Conservation (phyloP, 768 basidiomycete species). For the Leccinellum albellum region DNA sequence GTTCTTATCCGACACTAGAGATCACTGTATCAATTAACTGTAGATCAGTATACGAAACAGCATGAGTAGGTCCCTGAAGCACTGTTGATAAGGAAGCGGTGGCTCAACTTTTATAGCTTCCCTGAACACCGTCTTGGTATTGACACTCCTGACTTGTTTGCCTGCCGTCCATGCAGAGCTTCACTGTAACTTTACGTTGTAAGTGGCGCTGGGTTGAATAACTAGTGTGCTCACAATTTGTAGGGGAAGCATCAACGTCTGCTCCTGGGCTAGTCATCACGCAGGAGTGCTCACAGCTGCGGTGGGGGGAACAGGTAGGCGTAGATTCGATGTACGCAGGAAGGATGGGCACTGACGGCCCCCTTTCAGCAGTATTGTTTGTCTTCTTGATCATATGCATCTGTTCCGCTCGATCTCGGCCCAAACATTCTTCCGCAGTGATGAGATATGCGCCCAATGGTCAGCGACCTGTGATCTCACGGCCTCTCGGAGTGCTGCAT, state of each 20-base stretch:
- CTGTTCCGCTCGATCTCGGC: background rate
- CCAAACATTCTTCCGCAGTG: background rate
- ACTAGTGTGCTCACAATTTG: background rate
- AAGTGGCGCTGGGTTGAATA: background rate
- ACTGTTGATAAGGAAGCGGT: background rate
- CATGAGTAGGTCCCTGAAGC: conserved; percentile 11
- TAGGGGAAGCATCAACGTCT: conserved; percentile 7
- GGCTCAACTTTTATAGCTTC: conserved; percentile 3
- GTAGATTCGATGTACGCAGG: background rate
- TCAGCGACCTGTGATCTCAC: background rate
- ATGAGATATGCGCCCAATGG: background rate
- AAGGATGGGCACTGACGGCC: background rate
- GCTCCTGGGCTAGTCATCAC: conserved; percentile 3
- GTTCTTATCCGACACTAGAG: background rate
- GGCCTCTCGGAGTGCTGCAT: background rate
- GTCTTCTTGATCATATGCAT: background rate
- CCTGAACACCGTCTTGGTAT: background rate
- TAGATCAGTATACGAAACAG: background rate
- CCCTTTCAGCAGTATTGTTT: conserved; percentile 3
- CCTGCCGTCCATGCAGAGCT: conserved; percentile 11
- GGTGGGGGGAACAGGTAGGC: conserved; percentile 3
- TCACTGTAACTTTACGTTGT: conserved; percentile 7
- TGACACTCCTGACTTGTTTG: conserved; percentile 7
- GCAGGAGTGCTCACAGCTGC: background rate
- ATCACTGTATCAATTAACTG: background rate